A percentile compares a stretch with the other conserved stretches of the same genome.
phyloP scores from a whole-genome alignment of 2,329 filamentous ascomycete genomes.

The Claviceps humidiphila region DNA sequence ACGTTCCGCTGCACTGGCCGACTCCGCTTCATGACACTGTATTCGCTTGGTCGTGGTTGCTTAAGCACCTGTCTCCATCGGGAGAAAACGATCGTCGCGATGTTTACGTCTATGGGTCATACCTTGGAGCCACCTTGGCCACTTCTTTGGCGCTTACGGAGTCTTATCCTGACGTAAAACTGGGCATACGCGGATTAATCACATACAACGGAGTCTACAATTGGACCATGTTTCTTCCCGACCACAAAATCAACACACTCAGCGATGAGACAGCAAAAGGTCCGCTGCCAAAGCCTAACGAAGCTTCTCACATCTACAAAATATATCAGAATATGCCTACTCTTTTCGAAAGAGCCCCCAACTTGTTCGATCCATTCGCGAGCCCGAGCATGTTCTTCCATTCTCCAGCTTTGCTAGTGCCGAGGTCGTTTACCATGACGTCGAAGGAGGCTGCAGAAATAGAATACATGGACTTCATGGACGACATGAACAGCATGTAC shows the following conservation, averaged over 20 bases:
- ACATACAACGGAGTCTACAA: conserved; percentile 50
- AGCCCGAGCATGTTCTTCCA: conserved; percentile 47
- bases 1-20: conserved; percentile 32
- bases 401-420: conserved; percentile 32
- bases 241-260: conserved; percentile 31
- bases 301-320: conserved; percentile 23
- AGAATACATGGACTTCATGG: conserved; percentile 10
- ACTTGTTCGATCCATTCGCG: conserved; percentile 47
- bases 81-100: conserved; percentile 19
- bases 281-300: conserved; percentile 11
- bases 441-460: conserved; percentile 15
- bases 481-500: not conserved
- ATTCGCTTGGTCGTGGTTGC: conserved; percentile 41
- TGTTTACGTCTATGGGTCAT: conserved; percentile 39
- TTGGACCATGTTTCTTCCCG: conserved; percentile 47
- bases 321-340: conserved; percentile 22
- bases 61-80: conserved; percentile 27
- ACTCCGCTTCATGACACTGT: conserved; percentile 42
- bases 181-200: conserved; percentile 39
- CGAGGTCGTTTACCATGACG: conserved; percentile 29
- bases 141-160: conserved; percentile 45
- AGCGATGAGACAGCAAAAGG: conserved; percentile 9
- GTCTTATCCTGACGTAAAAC: conserved; percentile 25
- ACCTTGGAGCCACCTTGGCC: conserved; percentile 44
- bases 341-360: conserved; percentile 35